Evolutionary conservation across 805 yeast genomes (phyloP).

Genomic region (Candida methanosorbosa): DNA sequence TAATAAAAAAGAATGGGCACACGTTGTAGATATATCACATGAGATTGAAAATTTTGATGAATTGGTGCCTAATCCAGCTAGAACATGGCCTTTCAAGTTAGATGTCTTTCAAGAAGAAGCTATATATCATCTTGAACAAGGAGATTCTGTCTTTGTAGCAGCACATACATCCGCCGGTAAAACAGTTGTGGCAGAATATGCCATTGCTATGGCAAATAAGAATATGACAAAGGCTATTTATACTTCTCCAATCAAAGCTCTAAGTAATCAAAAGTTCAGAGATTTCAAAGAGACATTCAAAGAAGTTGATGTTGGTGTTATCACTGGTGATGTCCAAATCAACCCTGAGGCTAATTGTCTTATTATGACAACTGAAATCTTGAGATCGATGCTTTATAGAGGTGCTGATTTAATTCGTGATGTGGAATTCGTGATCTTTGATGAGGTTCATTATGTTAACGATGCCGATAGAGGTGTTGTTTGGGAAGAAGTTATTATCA

Average conservation of each 20-base stretch:
- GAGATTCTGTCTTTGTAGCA: constrained; percentile 97
- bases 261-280: constrained; percentile 83
- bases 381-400: constrained; percentile 89
- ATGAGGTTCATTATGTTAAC: constrained; percentile 96
- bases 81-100: constrained; percentile 89
- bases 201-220: constrained; percentile 91
- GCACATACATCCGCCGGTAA: constrained; percentile 99
- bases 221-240: constrained; percentile 96
- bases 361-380: constrained; percentile 96
- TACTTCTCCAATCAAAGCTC: constrained; percentile 90
- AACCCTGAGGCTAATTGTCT: constrained; percentile 94
- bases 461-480: constrained; percentile 97
- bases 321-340: constrained; percentile 97
- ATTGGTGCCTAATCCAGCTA: constrained; percentile 86
- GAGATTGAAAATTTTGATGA: constrained; percentile 78
- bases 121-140: constrained; percentile 90
- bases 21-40: constrained; percentile 81
- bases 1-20: constrained; percentile 73
- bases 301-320: constrained; percentile 82
- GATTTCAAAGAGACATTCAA: constrained; percentile 76
- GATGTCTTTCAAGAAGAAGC: constrained; percentile 98
- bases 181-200: constrained; percentile 97
- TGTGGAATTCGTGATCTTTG: constrained; percentile 95
- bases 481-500: constrained; percentile 98
- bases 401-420: constrained; percentile 96